Conservation (phyloP, 495 filamentous ascomycete species). For the Annulohypoxylon moriforme region DNA sequence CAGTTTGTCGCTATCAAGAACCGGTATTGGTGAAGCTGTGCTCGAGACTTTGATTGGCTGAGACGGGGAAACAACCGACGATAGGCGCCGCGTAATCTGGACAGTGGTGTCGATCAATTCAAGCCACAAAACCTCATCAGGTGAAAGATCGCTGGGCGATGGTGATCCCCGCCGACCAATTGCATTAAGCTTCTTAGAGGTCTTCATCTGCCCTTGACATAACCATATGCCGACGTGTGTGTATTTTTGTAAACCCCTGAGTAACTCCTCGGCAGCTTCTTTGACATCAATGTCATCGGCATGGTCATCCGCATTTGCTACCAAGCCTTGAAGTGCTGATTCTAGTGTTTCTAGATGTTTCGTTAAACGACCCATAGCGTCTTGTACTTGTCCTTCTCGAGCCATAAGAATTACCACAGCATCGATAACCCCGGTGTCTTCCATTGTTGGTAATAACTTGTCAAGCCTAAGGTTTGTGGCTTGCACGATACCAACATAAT, state of each 20-base stretch:
- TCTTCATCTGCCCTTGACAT: conserved; percentile 88
- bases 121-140: conserved; percentile 89
- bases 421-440: conserved; percentile 89
- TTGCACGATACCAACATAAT: conserved; percentile 82
- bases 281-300: conserved; percentile 64
- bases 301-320: conserved; percentile 61
- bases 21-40: conserved; percentile 20
- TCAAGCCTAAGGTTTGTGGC: conserved; percentile 84
- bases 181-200: conserved; percentile 53
- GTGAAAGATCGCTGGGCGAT: conserved; percentile 70
- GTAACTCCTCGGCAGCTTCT: conserved; percentile 67
- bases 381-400: conserved; percentile 83
- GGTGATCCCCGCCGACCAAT: conserved; percentile 59
- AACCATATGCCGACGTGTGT: conserved; percentile 93
- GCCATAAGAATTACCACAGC: conserved; percentile 93
- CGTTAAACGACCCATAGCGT: conserved; percentile 86
- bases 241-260: conserved; percentile 87
- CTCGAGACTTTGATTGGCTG: conserved; percentile 44
- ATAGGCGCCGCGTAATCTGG: conserved; percentile 74
- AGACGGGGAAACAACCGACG: conserved; percentile 46
- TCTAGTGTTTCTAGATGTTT: conserved; percentile 82
- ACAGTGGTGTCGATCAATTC: conserved; percentile 89
- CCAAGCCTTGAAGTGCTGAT: conserved; percentile 78
- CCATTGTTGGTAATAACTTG: conserved; percentile 85
- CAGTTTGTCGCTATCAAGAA: conserved; percentile 66